These are phyloP conservation scores for Pleurotus sapidus DNA, from an alignment of 768 basidiomycete genomes.

Conservation along the genomic window DNA sequence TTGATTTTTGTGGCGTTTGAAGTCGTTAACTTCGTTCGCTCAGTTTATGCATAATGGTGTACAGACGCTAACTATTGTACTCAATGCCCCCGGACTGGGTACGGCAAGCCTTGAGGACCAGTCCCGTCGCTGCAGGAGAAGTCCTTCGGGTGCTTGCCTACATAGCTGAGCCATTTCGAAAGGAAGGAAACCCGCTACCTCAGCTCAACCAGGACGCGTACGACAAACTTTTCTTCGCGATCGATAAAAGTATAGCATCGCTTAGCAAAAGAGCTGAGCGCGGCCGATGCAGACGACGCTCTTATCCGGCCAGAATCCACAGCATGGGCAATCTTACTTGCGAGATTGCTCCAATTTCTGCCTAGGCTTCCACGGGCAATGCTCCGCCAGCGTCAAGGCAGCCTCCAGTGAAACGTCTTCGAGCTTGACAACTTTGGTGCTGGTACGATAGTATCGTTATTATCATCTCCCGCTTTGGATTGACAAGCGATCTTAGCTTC, in stretches of 20 bases:
- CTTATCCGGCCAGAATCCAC: background rate
- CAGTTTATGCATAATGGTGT: constrained; percentile 79
- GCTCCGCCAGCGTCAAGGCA: constrained; percentile 51
- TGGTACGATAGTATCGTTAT: constrained; percentile 38
- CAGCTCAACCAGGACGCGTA: constrained; percentile 54
- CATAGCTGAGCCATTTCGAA: constrained; percentile 64
- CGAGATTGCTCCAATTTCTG: constrained; percentile 70
- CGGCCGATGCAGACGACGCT: background rate
- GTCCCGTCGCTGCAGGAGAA: constrained; percentile 58
- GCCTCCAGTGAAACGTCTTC: constrained; percentile 37
- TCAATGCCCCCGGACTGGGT: constrained; percentile 29
- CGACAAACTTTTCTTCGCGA: constrained; percentile 50
- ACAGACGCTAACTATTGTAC: constrained; percentile 56
- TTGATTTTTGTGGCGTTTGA: background rate
- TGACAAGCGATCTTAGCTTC: constrained; percentile 35
- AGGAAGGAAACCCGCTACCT: constrained; percentile 37
- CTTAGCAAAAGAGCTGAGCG: background rate
- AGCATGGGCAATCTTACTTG: constrained; percentile 45
- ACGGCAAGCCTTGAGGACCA: constrained; percentile 32
- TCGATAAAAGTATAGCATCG: constrained; percentile 19
- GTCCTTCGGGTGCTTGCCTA: constrained; percentile 67
- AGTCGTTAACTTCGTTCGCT: background rate
- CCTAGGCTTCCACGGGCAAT: constrained; percentile 59
- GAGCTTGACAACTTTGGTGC: constrained; percentile 44
- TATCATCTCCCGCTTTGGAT: background rate